These are phyloP conservation scores for Rutstroemia sp. DNA, from an alignment of 2,329 filamentous ascomycete species.

Conservation along the genomic window DNA sequence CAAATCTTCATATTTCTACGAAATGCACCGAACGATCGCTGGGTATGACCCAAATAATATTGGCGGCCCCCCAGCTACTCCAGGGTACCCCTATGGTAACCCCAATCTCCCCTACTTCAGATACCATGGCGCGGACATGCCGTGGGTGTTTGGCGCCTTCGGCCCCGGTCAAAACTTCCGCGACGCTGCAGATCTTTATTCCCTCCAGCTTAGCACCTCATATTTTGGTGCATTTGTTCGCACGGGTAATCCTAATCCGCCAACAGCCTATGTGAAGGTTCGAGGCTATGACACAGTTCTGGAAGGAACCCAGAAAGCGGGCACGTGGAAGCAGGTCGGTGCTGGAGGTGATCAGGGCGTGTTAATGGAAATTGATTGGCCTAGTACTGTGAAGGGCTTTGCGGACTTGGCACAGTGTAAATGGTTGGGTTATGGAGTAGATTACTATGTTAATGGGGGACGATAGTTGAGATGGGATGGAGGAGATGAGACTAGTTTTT, in stretches of 20 bases:
- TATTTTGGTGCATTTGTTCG: slow-evolving; percentile 43
- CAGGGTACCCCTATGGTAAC: slow-evolving; percentile 38
- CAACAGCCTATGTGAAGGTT: slow-evolving; percentile 33
- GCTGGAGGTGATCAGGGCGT: slow-evolving; percentile 33
- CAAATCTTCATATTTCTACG: slow-evolving; percentile 41
- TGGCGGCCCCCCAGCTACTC: slow-evolving; percentile 35
- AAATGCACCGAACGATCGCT: slow-evolving; percentile 40
- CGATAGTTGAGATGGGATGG: not conserved
- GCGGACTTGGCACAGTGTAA: slow-evolving; percentile 41
- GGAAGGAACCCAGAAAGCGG: slow-evolving; percentile 6
- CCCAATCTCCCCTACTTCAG: slow-evolving; percentile 45
- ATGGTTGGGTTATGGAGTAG: slow-evolving; percentile 36
- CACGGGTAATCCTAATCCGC: slow-evolving; percentile 39
- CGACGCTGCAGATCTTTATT: slow-evolving; percentile 38
- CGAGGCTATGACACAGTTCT: slow-evolving; percentile 34
- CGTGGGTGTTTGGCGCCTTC: slow-evolving; percentile 40
- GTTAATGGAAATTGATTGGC: slow-evolving; percentile 39
- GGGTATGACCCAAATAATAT: slow-evolving; percentile 46
- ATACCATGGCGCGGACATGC: slow-evolving; percentile 42
- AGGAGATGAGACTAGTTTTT: not conserved
- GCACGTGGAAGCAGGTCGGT: slow-evolving; percentile 28
- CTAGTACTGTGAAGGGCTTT: slow-evolving; percentile 33
- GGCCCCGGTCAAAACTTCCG: slow-evolving; percentile 28
- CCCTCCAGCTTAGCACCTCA: slow-evolving; percentile 36
- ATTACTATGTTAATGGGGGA: slow-evolving; percentile 33